Percentiles rank a stretch among this genome's conserved stretches.
phyloP scores from a whole-genome alignment of 2,329 filamentous ascomycete genomes.

The Clathrospora elynae region DNA sequence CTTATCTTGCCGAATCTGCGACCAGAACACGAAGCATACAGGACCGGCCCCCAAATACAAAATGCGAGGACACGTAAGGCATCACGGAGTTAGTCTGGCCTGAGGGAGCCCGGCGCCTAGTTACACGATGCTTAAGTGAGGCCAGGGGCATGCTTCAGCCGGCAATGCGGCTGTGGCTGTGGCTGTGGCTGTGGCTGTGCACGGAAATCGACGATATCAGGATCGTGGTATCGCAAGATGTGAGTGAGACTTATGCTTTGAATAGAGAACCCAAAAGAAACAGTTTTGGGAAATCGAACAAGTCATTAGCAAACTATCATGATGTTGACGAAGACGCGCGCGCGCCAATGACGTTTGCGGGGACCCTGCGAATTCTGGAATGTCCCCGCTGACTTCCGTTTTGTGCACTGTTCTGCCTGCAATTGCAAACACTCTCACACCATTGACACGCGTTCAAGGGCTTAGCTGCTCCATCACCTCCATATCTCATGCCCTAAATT shows the following conservation, averaged over 20 bases:
- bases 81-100: constrained; percentile 18
- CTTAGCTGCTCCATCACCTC: constrained; percentile 30
- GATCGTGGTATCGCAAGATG: constrained; percentile 4
- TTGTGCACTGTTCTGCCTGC: constrained; percentile 23
- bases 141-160: constrained; percentile 17
- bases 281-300: background rate
- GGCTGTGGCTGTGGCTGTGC: constrained; percentile 40
- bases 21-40: constrained; percentile 5
- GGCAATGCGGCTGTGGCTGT: constrained; percentile 30
- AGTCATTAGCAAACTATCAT: background rate
- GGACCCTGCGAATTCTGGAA: constrained; percentile 17
- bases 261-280: background rate
- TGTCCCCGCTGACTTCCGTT: constrained; percentile 29
- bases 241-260: background rate
- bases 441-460: constrained; percentile 41
- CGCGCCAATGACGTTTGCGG: constrained; percentile 26
- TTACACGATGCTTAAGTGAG: constrained; percentile 13
- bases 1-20: no score
- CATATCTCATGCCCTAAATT: constrained; percentile 15
- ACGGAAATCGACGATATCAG: constrained; percentile 8
- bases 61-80: constrained; percentile 18
- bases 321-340: background rate
- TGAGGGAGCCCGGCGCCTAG: constrained; percentile 7
- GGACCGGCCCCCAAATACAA: background rate
- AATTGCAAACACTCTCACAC: constrained; percentile 25